phyloP scores from a whole-genome alignment of 257 asterid genomes.

The Eustoma russellianum region DNA sequence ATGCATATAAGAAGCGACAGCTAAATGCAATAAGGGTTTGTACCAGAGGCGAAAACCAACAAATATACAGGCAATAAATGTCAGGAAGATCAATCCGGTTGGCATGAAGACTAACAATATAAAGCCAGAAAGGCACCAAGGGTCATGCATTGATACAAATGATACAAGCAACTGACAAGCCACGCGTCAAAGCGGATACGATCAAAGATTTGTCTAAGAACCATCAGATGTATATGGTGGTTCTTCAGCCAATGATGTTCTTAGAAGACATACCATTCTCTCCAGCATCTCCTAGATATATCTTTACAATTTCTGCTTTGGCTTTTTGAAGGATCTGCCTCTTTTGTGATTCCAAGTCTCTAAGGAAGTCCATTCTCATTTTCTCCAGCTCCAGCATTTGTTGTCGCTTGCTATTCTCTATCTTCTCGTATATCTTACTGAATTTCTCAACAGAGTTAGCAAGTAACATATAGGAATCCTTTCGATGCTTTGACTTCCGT shows the following conservation, averaged over 20 bases:
- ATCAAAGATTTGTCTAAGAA: too few relatives aligned
- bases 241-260: constrained; percentile 32
- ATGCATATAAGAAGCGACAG: too few relatives aligned
- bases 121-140: background rate
- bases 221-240: too few relatives aligned
- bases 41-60: too few relatives aligned
- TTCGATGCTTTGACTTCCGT: constrained; percentile 26
- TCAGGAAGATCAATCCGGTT: background rate
- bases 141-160: constrained; percentile 7
- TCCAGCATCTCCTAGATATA: constrained; percentile 51
- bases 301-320: constrained; percentile 68
- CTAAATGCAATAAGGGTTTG: too few relatives aligned
- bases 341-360: constrained; percentile 73
- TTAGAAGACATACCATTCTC: constrained; percentile 43
- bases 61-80: too few relatives aligned
- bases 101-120: constrained; percentile 3
- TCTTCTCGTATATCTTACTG: constrained; percentile 66
- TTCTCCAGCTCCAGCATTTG: constrained; percentile 77
- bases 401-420: constrained; percentile 65
- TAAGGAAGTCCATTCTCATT: constrained; percentile 73
- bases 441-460: constrained; percentile 77
- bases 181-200: background rate
- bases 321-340: constrained; percentile 77
- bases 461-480: constrained; percentile 41
- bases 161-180: constrained; percentile 24